Evolutionary conservation across 75 land plant species (phyloP), one percentile per base, ranked within the genome.

Genomic region (Ceratopteris richardii): DNA sequence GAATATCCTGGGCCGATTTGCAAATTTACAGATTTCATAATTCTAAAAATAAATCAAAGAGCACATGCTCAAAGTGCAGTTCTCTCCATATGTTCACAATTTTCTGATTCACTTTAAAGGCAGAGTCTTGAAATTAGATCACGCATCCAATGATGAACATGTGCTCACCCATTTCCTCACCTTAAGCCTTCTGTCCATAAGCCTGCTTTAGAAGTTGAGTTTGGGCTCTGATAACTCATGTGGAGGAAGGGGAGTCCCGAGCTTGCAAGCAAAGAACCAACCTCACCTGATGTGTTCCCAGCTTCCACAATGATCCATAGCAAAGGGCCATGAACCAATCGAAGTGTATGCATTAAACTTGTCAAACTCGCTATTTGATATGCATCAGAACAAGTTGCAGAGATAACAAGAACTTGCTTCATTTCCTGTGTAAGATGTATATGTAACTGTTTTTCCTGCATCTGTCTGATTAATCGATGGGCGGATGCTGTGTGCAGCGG

Each of bases 261-360:
- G 50, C 67, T 61, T 7, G 58, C 54, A 30, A 92, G 48, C 25
- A 92, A 20, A 7, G 71, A 31, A 11, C 76, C 80, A 5, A 95
- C 88, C 74, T 92, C 98, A 47, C 76, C 80, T 6, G 82, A 63
- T 11, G n/a, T 33, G 0, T 87, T 87, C 18, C 86, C 95, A 33
- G 98, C 98, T 60, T 92, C 98, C 0, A 88, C 80, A 13, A 92
- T 95, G 56, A 92, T 82, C 98, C 95, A 92, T 0, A 79, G 77
- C 3, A 92, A 62, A 18, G 75, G 74, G 54, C 80, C 84, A 7
- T 83, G 95, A 29, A 78, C 70, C 54, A 75, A 66, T 73, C 76
- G 72, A 29, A 92, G 62, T 27, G 90, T 80, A 64, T 92, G 95
- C 72, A 80, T 63, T 47, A 92, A 60, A 12, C 95, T 81, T 43